Percentiles rank a stretch among this genome's conserved stretches.
These are phyloP conservation scores for Rutstroemia sydowiana DNA, from an alignment of 2,329 filamentous ascomycete genomes.

Conservation along the genomic window DNA sequence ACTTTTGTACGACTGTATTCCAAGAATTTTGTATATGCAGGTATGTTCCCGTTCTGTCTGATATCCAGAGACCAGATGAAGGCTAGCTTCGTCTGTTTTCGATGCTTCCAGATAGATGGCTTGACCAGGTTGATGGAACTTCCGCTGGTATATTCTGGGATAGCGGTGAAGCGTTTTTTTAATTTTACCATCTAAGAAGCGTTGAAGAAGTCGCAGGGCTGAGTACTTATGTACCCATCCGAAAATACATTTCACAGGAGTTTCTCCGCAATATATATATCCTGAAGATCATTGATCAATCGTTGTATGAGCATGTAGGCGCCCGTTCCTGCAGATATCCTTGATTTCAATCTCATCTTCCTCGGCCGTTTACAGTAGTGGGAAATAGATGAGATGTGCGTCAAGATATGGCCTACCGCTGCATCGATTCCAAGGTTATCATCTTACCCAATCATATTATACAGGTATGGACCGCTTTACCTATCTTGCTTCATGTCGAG, in stretches of 20 bases:
- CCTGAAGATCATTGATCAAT: slow-evolving; percentile 12
- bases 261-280: slow-evolving; percentile 18
- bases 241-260: slow-evolving; percentile 11
- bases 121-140: slow-evolving; percentile 20
- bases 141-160: slow-evolving; percentile 14
- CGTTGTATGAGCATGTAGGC: slow-evolving; percentile 24
- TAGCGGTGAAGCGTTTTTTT: slow-evolving; percentile 20
- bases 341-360: slow-evolving; percentile 21
- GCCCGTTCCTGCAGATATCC: slow-evolving; percentile 27
- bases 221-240: slow-evolving; percentile 16
- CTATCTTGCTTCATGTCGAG: neutral
- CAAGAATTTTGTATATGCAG: slow-evolving; percentile 7
- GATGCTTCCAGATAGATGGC: neutral
- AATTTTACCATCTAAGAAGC: slow-evolving; percentile 16
- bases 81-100: neutral
- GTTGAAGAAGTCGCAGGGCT: slow-evolving; percentile 23
- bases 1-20: neutral
- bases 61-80: neutral
- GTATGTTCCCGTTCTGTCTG: slow-evolving; percentile 4
- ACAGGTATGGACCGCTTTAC: slow-evolving; percentile 2
- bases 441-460: slow-evolving; percentile 18
- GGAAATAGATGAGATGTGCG: slow-evolving; percentile 17
- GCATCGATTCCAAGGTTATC: slow-evolving; percentile 12
- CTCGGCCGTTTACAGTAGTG: slow-evolving; percentile 15
- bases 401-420: slow-evolving; percentile 13